Evolutionary conservation across 1,139 yeast species (phyloP).

Genomic region (Magnusiomyces fungicola): DNA sequence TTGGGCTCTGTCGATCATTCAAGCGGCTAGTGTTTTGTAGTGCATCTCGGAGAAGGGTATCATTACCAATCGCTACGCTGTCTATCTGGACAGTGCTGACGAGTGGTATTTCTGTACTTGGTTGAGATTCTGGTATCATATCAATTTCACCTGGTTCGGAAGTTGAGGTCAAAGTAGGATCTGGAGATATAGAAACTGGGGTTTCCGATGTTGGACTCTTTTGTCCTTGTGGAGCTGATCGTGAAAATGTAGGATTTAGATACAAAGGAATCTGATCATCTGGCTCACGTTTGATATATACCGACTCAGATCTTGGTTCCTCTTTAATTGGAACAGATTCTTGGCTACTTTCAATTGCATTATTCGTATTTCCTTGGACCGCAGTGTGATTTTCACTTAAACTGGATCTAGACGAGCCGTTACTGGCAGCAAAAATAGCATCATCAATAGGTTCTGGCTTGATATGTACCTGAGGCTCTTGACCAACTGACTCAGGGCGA

Average conservation of each 20-base stretch:
- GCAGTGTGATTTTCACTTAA: neutral
- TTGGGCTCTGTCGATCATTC: neutral
- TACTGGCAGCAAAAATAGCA: neutral
- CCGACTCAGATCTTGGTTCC: neutral
- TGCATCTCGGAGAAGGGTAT: no score
- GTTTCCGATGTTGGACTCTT: neutral
- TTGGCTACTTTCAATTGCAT: neutral
- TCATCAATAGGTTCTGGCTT: neutral
- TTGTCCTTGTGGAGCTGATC: neutral
- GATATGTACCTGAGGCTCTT: no score
- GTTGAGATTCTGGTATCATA: neutral
- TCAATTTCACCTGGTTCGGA: neutral
- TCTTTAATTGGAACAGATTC: neutral
- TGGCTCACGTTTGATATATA: neutral
- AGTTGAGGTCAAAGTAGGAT: neutral
- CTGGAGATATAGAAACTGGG: neutral
- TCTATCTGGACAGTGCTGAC: no score
- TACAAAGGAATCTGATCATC: neutral
- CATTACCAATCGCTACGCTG: no score
- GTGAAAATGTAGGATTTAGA: neutral
- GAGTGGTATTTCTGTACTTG: neutral
- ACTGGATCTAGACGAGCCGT: neutral
- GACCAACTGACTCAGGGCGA: slow-evolving; percentile 2
- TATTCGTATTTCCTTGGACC: no score
- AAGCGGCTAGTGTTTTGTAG: neutral